Base-by-base conservation (phyloP, 352 stramenopile species). In the Globisporangium sylvaticum region DNA sequence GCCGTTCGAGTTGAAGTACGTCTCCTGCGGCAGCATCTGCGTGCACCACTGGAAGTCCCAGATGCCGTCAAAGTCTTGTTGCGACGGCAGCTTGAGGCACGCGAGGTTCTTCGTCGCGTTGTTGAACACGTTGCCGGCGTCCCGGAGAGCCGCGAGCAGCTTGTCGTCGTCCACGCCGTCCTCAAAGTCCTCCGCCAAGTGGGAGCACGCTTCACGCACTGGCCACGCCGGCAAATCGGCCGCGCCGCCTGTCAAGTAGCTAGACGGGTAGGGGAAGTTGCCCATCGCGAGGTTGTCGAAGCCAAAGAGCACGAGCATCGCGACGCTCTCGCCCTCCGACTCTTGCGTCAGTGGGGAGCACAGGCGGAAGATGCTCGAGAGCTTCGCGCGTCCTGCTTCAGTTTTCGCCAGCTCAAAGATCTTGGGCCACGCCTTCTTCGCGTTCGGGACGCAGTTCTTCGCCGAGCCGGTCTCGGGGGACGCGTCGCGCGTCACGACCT, bases 201-300 rank as follows among this genome's bases (percentile, higher is more conserved):
- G 70, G 31, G 74, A 87, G 66, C 94, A 98, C 0, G 95, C 95
- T 27, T 78, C 77, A n/a, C 91, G 91, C n/a, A 98, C 78, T 3
- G 95, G 95, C 91, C 92, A 98, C 14, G 95, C 75, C 4, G 95
- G 95, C 48, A 98, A 73, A 0, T 90, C 66, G 0, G 79, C 79
- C 2, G 67, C 70, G 27, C 87, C 89, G 9, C 86, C 83, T 2
- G 92, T 89, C 31, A 99, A 83, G 71, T 99, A 99, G 55, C 80
- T 96, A 3, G 89, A 97, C 25, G 93, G 84, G 73, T 98, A 99
- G 5, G 97, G 97, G 70, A 97, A 99, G 66, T 98, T 92, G 10
- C 95, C 96, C 91, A 98, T 98, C 0, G 96, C 92, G 72, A 99
- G 68, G 37, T 81, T 96, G 71, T 98, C 95, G 71, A 97, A 98